A percentile compares a stretch with the other conserved stretches of the same genome.
These are phyloP conservation scores for Melampsora larici-populina DNA, from an alignment of 1,284 basidiomycete species.

Conservation along the genomic window DNA sequence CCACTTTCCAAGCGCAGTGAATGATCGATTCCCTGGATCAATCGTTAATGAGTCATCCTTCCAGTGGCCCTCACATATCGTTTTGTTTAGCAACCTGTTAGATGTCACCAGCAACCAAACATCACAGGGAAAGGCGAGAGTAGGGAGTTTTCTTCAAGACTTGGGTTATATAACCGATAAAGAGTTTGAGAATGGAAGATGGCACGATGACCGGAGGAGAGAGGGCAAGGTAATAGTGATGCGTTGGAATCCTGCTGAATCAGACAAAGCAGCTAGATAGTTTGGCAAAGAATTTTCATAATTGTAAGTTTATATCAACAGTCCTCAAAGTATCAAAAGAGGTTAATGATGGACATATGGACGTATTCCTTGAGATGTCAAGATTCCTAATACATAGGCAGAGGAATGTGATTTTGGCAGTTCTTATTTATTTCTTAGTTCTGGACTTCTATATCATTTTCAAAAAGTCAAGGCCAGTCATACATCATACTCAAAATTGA, in stretches of 20 bases:
- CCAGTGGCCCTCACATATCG: slow-evolving; percentile 73
- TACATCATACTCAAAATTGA: too few species aligned
- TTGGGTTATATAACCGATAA: slow-evolving; percentile 69
- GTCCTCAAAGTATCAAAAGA: too few species aligned
- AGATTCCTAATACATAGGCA: too few species aligned
- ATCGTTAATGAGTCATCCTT: slow-evolving; percentile 61
- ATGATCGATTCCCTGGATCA: slow-evolving; percentile 66
- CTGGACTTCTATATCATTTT: too few species aligned
- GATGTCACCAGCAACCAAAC: slow-evolving; percentile 49
- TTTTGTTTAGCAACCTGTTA: slow-evolving; percentile 73
- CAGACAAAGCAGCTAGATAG: too few species aligned
- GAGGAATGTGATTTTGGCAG: too few species aligned
- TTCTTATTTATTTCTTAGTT: too few species aligned
- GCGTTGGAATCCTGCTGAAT: slow-evolving; percentile 51
- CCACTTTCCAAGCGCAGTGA: slow-evolving; percentile 66
- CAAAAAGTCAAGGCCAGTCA: too few species aligned
- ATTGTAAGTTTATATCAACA: too few species aligned
- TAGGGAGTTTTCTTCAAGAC: slow-evolving; percentile 59
- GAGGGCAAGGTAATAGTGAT: slow-evolving; percentile 71
- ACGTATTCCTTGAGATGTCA: too few species aligned
- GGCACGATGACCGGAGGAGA: slow-evolving; percentile 76
- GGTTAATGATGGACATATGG: too few species aligned
- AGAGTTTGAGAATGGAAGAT: slow-evolving; percentile 64
- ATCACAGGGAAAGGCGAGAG: slow-evolving; percentile 50
- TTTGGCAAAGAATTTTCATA: too few species aligned